Evolutionary conservation across 208 protist species (phyloP), one percentile per base, ranked within the genome.

Genomic region (Strigomonas culicis): DNA sequence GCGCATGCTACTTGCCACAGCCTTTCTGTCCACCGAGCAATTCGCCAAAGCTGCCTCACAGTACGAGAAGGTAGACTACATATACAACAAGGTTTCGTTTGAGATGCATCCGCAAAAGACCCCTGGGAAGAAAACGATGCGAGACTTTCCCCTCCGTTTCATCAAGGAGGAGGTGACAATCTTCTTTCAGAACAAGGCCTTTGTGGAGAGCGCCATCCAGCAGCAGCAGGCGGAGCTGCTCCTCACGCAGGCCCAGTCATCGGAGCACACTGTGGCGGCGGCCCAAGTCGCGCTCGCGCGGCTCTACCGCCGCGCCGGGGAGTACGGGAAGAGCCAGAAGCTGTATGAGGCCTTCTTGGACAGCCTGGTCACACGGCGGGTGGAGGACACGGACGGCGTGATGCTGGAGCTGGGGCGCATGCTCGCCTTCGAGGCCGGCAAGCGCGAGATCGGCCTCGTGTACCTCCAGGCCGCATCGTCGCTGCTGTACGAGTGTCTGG

Each of bases 381-480:
- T 28, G 6, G 52, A 58, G 15, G 52, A 58, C 28, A 6, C n/a
- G 4, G 52, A 58, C 15, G 2, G 17, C 8, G 52, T 28, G 21
- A 58, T 58, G 52, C 52, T 58, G 3, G 52, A 58, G 28, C 25
- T 58, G 52, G 52, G 52, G 6, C 15, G 57, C 28, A 41, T 58
- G 27, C 17, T 58, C 24, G 52, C 28, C 24, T 58, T 32, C 28
- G 11, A 62, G 10, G 28, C 36, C 21, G 28, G 28, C 17, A 62
- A 47, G 36, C 34, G 2, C 11, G 36, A 58, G 36, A 2, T 28
- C 4, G 52, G 52, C 19, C 28, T 58, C 13, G 28, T 58, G 11
- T 58, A 58, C 25, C 4, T 58, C 15, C 24, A 58, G 28, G 2
- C 52, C 15, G 52, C 52, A 2, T 21, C 27, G 11, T 21, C n/a